Base-by-base conservation (phyloP, 2,329 filamentous ascomycete genomes). In the Trichophyton mentagrophytes region DNA sequence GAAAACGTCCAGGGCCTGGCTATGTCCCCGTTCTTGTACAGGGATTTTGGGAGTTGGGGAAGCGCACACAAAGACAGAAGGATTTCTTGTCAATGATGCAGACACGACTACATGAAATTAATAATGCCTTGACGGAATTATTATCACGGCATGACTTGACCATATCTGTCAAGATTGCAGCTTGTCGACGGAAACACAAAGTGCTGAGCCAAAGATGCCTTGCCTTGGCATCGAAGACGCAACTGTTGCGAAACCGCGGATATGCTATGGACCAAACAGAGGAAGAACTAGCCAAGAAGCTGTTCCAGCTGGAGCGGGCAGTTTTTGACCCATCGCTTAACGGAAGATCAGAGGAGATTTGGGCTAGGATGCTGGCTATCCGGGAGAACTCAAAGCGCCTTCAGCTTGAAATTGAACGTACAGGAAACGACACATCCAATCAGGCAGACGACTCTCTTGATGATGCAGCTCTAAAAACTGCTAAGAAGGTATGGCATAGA, bases 231-330 rank as follows among this genome's bases (percentile, higher is more conserved):
- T 82, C 83, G 8, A 86, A 86, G 71, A 82, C 83, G 1, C 84
- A 86, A 67, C 78, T 85, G 13, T 69, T 86, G 65, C 76, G 83
- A 58, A 85, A 85, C 66, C 72, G 83, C 61, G 84, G 84, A 7
- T 86, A 86, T 67, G 82, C 82, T 3, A 83, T 86, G 77, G 83
- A 85, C 64, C 79, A 80, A 60, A 77, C 79, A 2, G 84, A 86
- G 69, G 84, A 86, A 69, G 81, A 82, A 64, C 67, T 86, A 60
- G 82, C 82, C 72, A 82, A 82, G 72, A 84, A 83, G 68, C 73
- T 86, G 56, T 66, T 78, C n/a, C 76, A 77, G 61, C 72, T 86
- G 57, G 81, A 85, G 69, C 78, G 78, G 59, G 76, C 77, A 57
- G 80, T 84, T 1, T 81, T 82, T 58, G 83, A 86, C 66, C 83